Evolutionary conservation across 202 grass and related monocot genomes (phyloP), one percentile per base, ranked within the genome.

Genomic region (Setaria viridis): DNA sequence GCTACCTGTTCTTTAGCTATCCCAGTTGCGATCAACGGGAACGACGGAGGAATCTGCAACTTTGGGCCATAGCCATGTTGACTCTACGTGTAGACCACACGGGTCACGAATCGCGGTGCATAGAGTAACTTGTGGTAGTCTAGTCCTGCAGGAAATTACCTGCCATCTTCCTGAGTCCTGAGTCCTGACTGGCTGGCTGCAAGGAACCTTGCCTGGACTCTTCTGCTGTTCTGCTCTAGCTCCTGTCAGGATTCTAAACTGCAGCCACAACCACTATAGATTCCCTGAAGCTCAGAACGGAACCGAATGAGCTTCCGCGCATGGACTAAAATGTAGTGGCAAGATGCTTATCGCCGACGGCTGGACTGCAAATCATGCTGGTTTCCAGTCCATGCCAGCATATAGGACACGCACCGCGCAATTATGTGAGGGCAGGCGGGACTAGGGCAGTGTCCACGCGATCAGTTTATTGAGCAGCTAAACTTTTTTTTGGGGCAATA

Each of bases 41-140:
- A 76, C 33, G 74, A 2, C 5, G 17, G 2, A 35, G 34, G 34
- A 35, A 35, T 35, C 34, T 35, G 34, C 34, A 35, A 3, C 34
- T 35, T 35, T 35, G 25, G 25, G 25, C 25, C 25, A 25, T 39
- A 56, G 72, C 15, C 72, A 74, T 35, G 71, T 37, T 55, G 50
- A 75, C 33, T 37, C 49, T 75, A 71, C 7, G 20, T 9, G n/a
- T 64, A 86, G 56, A 5, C 64, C 86, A 67, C 71, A 82, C 41
- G 54, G 41, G 42, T 59, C 13, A 41, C 41, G 34, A 6, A 35
- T 49, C 54, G 1, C 20, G 20, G 17, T 32, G 25, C 29, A 13
- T 41, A 15, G 30, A 62, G 53, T 62, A 12, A 3, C 25, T 58
- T 81, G 16, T 17, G 64, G 4, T 8, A 16, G 13, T 3, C 50